phyloP scores from a whole-genome alignment of 2,329 filamentous ascomycete species.

The Trichoderma guizhouense region DNA sequence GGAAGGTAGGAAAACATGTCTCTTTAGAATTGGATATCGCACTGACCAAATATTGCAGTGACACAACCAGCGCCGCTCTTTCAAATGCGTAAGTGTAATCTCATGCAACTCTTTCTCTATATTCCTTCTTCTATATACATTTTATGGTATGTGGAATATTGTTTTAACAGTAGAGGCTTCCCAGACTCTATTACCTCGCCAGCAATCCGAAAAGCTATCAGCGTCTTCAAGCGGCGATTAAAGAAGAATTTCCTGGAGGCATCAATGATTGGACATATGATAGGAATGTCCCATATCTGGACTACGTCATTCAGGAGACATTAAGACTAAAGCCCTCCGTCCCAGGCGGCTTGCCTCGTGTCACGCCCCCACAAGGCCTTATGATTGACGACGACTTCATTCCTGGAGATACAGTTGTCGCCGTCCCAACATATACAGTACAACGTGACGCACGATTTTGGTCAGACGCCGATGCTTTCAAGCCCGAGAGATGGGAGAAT shows the following conservation, averaged over 20 bases:
- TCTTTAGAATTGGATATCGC: neutral
- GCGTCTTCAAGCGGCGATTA: neutral
- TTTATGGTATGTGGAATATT: neutral
- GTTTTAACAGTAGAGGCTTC: neutral
- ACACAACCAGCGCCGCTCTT: slow-evolving; percentile 1
- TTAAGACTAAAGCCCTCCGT: slow-evolving; percentile 39
- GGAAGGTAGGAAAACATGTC: neutral
- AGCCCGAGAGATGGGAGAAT: slow-evolving; percentile 34
- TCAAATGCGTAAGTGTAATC: neutral
- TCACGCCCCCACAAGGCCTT: slow-evolving; percentile 38
- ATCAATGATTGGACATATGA: slow-evolving; percentile 18
- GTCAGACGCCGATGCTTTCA: slow-evolving; percentile 26
- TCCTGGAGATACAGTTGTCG: slow-evolving; percentile 36
- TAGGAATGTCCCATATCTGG: slow-evolving; percentile 24
- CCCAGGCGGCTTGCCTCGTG: slow-evolving; percentile 33
- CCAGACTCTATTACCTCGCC: slow-evolving; percentile 1
- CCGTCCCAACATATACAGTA: slow-evolving; percentile 22
- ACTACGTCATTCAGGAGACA: slow-evolving; percentile 39
- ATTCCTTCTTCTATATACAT: too few species aligned
- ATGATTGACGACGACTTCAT: slow-evolving; percentile 31
- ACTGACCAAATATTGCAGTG: neutral
- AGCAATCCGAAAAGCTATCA: neutral
- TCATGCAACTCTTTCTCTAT: neutral
- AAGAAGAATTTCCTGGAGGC: neutral
- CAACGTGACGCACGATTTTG: slow-evolving; percentile 23